Base-by-base conservation (phyloP, 2,329 filamentous ascomycete species). In the Fusarium paranaense region DNA sequence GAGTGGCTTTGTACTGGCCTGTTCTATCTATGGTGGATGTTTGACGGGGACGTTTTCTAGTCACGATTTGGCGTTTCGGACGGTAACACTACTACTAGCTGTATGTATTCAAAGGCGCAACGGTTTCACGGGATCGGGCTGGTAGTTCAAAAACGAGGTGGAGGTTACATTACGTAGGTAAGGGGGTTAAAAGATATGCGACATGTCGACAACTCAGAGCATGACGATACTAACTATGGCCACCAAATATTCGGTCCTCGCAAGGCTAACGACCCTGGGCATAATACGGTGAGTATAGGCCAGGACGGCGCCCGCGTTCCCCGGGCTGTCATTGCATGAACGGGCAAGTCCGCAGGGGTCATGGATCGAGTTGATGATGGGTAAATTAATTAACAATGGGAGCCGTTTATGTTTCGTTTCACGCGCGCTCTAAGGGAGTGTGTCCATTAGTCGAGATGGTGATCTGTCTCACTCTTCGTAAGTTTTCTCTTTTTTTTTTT, bases 371-470 rank as follows among this genome's bases (percentile, higher is more conserved):
- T 42, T 20, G 16, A 11, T 16, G 6, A 47, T 25, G 20, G 42
- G 35, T 25, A 47, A 37, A 56, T 27, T 38, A 38, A 58, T 58
- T 58, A 58, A 38, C 32, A 18, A 58, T 52, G 27, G 18, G 18
- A 58, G 22, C 54, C 54, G 54, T 58, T 58, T 38, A 61, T 74
- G 71, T 74, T 73, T 73, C 67, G 71, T 73, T 73, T 73, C 70
- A 73, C 42, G 35, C 30, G 30, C 42, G 38, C 33, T 67, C 58
- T 54, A 42, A 32, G 30, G 30, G 30, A 9, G 30, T 32, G 30
- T 32, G 30, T 32, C 30, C 30, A 32, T 32, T 32, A 58, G 38
- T 54, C 61, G 27, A 30, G 56, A 70, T 59, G 35, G 37, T 30
- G 57, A 59, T 42, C 32, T 25, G 16, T 37, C 37, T 25, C 6